Evolutionary conservation across 106 monocot genomes (phyloP), one percentile per base, ranked within the genome.

Genomic region (Triglochin maritima): DNA sequence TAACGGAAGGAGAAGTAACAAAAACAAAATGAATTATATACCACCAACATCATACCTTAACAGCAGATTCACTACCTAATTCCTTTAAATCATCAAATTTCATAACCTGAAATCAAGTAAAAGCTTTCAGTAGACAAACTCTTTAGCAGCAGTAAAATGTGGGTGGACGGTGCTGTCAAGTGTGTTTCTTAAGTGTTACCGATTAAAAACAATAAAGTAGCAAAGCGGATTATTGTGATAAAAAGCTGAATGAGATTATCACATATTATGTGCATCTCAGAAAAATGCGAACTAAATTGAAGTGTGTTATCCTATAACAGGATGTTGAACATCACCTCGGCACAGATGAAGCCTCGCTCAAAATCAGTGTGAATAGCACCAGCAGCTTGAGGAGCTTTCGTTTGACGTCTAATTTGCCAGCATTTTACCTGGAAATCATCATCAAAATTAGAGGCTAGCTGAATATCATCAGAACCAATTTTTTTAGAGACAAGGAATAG

Each of bases 371-470:
- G 95, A 63, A 96, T 96, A 43, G 83, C 73, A 59, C 96, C 90
- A 8, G 91, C 96, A 71, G 96, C 91, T 88, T 96, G 96, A 74
- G 96, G 96, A 70, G 96, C 96, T 60, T 96, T 96, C 46, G 96
- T 96, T 57, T 91, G 90, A 42, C 82, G 72, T 76, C 91, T 91
- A 66, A 96, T 96, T 68, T 96, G 96, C 96, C 96, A 96, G 64
- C 96, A 96, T 81, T 96, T 96, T 4, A 96, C 96, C 96, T 96
- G 72, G 43, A 63, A 67, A 13, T 10, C 57, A 66, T 49, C 47
- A 42, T 29, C 29, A 29, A 1, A 29, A 29, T 29, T 29, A 29
- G 29, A 29, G 29, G 29, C 29, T 29, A 29, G 29, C 29, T 29
- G 29, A 1, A 29, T 29, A 29, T 29, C 29, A 29, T 29, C 29